Evolutionary conservation across 306 rosid genomes (phyloP).

Genomic region (Vicia villosa): DNA sequence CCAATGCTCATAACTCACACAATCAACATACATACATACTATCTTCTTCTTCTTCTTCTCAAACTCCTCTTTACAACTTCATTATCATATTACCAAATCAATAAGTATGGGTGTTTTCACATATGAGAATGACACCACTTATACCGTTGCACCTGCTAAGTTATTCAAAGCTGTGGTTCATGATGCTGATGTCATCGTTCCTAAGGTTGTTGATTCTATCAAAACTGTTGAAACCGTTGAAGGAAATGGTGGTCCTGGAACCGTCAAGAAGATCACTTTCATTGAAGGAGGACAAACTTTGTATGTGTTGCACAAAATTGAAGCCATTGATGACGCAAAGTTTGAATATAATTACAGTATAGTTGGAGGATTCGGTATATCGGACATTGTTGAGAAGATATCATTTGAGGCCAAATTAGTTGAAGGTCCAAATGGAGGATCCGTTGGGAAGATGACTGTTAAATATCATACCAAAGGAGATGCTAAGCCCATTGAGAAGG

Average conservation of each 20-base stretch:
- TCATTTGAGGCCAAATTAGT: slow-evolving; percentile 33
- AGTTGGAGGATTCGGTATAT: slow-evolving; percentile 38
- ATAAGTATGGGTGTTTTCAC: slow-evolving; percentile 57
- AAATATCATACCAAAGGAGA: slow-evolving; percentile 36
- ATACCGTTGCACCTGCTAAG: slow-evolving; percentile 41
- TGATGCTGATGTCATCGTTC: slow-evolving; percentile 37
- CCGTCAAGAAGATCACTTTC: slow-evolving; percentile 46
- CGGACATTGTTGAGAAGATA: slow-evolving; percentile 40
- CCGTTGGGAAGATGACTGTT: slow-evolving; percentile 21
- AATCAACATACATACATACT: too few species aligned
- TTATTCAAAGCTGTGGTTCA: slow-evolving; percentile 48
- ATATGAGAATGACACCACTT: slow-evolving; percentile 40
- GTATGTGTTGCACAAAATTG: slow-evolving; percentile 42
- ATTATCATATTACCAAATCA: too few species aligned
- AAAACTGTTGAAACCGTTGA: slow-evolving; percentile 38
- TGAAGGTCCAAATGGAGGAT: slow-evolving; percentile 43
- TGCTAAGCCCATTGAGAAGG: slow-evolving; percentile 37
- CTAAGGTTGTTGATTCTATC: slow-evolving; percentile 37
- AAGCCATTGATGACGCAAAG: slow-evolving; percentile 37
- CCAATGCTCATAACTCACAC: too few species aligned
- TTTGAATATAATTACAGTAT: slow-evolving; percentile 42
- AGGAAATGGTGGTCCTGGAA: slow-evolving; percentile 49
- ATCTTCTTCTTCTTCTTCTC: too few species aligned
- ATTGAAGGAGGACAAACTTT: slow-evolving; percentile 36
- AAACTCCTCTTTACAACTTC: not conserved